A percentile compares a stretch with the other conserved stretches of the same genome.
phyloP scores from a whole-genome alignment of 139 green algal species.

The Microglena sp. region DNA sequence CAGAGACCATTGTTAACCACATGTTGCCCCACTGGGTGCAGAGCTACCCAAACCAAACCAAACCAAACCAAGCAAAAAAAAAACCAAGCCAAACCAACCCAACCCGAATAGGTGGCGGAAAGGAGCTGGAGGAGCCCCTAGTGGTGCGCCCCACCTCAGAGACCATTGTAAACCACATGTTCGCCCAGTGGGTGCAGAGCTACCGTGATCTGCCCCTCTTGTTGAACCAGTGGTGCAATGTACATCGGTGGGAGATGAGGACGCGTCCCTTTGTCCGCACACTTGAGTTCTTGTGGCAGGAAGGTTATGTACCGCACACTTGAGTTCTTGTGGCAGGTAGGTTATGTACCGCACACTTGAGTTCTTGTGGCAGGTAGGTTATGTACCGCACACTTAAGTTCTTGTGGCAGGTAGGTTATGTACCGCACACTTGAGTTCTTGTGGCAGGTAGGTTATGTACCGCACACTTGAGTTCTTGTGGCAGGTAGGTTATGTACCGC shows the following conservation, averaged over 20 bases:
- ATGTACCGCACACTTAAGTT: too few species aligned
- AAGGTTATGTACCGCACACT: too few species aligned
- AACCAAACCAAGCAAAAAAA: background rate
- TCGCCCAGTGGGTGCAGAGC: constrained; percentile 59
- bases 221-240: constrained; percentile 98
- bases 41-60: constrained; percentile 26
- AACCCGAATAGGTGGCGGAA: constrained; percentile 88
- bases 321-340: constrained; percentile 96
- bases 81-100: too few species aligned
- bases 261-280: constrained; percentile 96
- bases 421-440: too few species aligned
- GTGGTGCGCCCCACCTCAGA: constrained; percentile 94
- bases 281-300: constrained; percentile 96
- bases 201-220: constrained; percentile 94
- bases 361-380: too few species aligned
- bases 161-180: constrained; percentile 90
- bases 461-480: too few species aligned
- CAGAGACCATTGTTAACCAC: constrained; percentile 98
- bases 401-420: too few species aligned
- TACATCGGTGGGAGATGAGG: constrained; percentile 98
- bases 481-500: too few species aligned
- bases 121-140: constrained; percentile 95
- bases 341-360: too few species aligned
- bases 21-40: constrained; percentile 86
- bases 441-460: too few species aligned